phyloP scores from a whole-genome alignment of 768 basidiomycete genomes.

The Lanmaoa rubissima region DNA sequence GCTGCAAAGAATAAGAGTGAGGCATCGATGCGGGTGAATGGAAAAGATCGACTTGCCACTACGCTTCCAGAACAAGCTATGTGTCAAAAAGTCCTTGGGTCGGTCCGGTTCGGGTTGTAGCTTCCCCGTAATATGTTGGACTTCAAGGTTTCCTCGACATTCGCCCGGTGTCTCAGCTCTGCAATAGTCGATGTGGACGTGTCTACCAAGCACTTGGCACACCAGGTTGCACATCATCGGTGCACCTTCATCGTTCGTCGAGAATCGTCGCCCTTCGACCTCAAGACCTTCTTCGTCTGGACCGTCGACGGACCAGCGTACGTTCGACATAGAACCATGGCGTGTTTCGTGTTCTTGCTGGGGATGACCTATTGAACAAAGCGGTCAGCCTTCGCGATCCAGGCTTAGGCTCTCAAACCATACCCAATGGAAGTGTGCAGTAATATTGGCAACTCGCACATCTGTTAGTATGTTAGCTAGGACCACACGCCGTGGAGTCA shows the following conservation, averaged over 20 bases:
- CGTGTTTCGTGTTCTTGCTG: conserved; percentile 58
- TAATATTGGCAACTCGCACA: conserved; percentile 57
- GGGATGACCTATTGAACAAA: conserved; percentile 42
- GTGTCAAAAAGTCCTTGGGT: conserved; percentile 56
- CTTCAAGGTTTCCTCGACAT: conserved; percentile 41
- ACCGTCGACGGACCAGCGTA: conserved; percentile 53
- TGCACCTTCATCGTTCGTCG: conserved; percentile 50
- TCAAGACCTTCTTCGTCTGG: conserved; percentile 48
- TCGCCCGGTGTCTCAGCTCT: conserved; percentile 32
- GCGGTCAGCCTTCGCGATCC: not conserved
- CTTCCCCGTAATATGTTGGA: conserved; percentile 41
- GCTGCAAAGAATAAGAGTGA: conserved; percentile 33
- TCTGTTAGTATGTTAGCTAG: conserved; percentile 26
- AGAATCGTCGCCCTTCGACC: conserved; percentile 52
- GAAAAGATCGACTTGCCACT: conserved; percentile 38
- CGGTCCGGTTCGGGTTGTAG: conserved; percentile 45
- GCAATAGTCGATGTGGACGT: conserved; percentile 57
- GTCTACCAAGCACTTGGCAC: conserved; percentile 51
- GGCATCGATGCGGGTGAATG: not conserved
- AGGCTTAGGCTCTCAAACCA: not conserved
- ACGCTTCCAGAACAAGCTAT: conserved; percentile 54
- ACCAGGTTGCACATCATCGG: conserved; percentile 61
- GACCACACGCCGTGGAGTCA: not conserved
- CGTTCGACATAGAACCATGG: conserved; percentile 60
- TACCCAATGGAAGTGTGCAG: conserved; percentile 54